These are phyloP conservation scores for Schoenoplectus tabernaemontani DNA, from an alignment of 202 grass and related monocot genomes.

Conservation along the genomic window DNA sequence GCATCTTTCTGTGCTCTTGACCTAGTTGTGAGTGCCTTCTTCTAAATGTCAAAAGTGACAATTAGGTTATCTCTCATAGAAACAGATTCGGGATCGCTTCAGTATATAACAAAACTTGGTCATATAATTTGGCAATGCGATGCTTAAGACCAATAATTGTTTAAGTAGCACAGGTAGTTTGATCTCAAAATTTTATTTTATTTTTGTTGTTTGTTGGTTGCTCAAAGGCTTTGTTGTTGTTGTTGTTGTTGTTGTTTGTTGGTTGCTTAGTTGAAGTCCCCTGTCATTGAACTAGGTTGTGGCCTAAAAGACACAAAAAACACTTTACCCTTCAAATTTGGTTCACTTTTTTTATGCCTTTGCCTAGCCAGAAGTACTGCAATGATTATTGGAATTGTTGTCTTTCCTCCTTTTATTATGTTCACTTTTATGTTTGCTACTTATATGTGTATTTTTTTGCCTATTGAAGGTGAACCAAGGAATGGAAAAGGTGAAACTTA, in stretches of 20 bases:
- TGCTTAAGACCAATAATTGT: not conserved
- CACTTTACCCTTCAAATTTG: not conserved
- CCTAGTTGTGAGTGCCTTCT: slow-evolving; percentile 63
- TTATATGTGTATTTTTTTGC: not conserved
- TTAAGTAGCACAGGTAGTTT: not conserved
- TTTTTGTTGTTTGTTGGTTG: too few species aligned
- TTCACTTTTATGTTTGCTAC: slow-evolving; percentile 4
- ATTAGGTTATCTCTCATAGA: not conserved
- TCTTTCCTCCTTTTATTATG: not conserved
- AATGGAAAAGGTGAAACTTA: slow-evolving; percentile 58
- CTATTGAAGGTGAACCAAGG: slow-evolving; percentile 56
- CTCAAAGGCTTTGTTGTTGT: too few species aligned
- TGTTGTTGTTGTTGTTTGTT: not conserved
- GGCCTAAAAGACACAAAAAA: not conserved
- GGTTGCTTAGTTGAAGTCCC: not conserved
- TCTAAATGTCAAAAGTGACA: not conserved
- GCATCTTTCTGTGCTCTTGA: slow-evolving; percentile 97
- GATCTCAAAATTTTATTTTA: not conserved
- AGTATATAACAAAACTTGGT: not conserved
- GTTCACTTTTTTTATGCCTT: not conserved
- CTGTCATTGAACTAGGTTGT: not conserved
- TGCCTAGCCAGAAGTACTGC: not conserved
- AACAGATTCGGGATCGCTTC: not conserved
- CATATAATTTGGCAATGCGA: not conserved
- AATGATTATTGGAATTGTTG: not conserved